Base-by-base conservation (phyloP, 1,284 basidiomycete genomes). In the Puccinia brachypodii region DNA sequence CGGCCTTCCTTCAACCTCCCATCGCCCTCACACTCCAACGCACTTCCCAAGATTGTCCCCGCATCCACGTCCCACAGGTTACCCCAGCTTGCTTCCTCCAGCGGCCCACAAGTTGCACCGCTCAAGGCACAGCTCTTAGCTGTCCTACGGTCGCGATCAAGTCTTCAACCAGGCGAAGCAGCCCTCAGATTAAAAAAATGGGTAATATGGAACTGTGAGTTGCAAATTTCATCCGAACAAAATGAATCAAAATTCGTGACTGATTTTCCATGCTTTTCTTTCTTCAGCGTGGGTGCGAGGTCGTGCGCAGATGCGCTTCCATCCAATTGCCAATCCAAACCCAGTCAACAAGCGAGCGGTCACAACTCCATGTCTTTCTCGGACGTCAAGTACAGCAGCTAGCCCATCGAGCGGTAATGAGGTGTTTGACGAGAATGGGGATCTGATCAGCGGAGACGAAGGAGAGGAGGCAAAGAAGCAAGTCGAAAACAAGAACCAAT, bases 181-280 rank as follows among this genome's bases (percentile, higher is more conserved):
- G 42, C 62, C 19, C 33, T 77, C 22, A 66, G 44, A 64, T 38
- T 77, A 6, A 77, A 62, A 31, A 77, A 77, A 77, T 77, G 76
- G 76, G 76, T 77, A 16, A 33, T 77, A 19, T 77, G 76, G 76
- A 77, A 77, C 58, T 38, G 76, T 77, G 50, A 25, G 76, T 66
- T n/a, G 16, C 36, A 3, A 22, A 38, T 25, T 64, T 64, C 3
- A 25, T 22, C 42, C 33, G 33, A 36, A 6, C 33, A 28, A 9
- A 33, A 36, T 44, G 56, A n/a, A 11, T 28, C 19, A 44, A 56
- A 33, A 42, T 33, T 73, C 14, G 36, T 11, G 42, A 38, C 28
- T 62, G 36, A n/a, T 42, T 62, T n/a, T 22, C 8, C 25, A 9
- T 22, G 22, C 3, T 64, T 0, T 31, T 14, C 40, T 71, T 36